Conservation (phyloP, 2,329 filamentous ascomycete species). For the Triangularia verruculosa region DNA sequence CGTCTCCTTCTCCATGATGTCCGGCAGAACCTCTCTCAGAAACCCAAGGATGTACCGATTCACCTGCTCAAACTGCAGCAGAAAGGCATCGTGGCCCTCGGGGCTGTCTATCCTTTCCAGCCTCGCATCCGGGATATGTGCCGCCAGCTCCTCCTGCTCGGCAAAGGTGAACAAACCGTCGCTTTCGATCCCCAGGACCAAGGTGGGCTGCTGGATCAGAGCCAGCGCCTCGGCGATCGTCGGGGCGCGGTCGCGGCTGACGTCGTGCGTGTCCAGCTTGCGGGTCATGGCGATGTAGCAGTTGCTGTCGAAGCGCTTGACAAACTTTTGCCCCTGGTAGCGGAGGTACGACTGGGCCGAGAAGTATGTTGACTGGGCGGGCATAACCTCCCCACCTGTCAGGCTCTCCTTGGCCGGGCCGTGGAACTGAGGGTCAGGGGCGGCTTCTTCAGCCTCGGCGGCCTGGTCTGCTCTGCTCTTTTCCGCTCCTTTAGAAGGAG, state of each 20-base stretch:
- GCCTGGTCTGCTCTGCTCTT: background rate
- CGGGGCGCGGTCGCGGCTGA: conserved; percentile 72
- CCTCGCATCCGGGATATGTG: conserved; percentile 71
- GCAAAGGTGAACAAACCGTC: conserved; percentile 97
- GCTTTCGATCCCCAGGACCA: conserved; percentile 91
- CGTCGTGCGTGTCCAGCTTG: conserved; percentile 95
- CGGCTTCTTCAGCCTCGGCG: conserved; percentile 3
- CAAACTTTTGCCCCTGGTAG: conserved; percentile 95
- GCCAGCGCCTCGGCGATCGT: conserved; percentile 72
- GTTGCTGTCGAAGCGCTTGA: conserved; percentile 94
- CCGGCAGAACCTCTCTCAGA: conserved; percentile 74
- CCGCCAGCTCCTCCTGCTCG: conserved; percentile 89
- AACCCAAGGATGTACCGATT: conserved; percentile 85
- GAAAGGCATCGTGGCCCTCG: conserved; percentile 93
- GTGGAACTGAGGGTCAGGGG: conserved; percentile 67
- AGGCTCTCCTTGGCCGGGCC: conserved; percentile 53
- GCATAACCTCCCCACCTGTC: conserved; percentile 49
- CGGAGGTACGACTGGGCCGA: conserved; percentile 96
- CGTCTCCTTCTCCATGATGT: conserved; percentile 74
- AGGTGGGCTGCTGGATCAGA: conserved; percentile 80
- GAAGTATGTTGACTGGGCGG: conserved; percentile 79
- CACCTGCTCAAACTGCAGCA: conserved; percentile 96
- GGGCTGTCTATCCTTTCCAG: conserved; percentile 88
- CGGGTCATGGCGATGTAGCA: conserved; percentile 99
- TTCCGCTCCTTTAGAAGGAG: background rate